phyloP scores from a whole-genome alignment of 371 early-diverging fungal species.

The Sanchytrium tribonematis region DNA sequence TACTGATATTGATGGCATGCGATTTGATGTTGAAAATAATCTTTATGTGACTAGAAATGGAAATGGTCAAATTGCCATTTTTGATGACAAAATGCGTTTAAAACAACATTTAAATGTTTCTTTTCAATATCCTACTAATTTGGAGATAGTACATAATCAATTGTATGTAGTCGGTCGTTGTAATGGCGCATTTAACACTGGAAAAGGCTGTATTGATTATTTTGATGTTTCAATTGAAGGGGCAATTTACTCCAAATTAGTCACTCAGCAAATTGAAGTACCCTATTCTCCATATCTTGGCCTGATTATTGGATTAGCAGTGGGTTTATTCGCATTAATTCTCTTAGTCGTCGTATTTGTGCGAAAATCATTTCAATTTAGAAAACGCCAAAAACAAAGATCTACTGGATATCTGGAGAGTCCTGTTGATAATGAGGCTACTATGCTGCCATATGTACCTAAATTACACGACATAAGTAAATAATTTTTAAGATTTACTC shows the following conservation, averaged over 20 bases:
- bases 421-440: not conserved
- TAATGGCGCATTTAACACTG: conserved; percentile 3
- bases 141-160: conserved; percentile 21
- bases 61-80: conserved; percentile 12
- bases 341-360: not conserved
- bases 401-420: too few relatives aligned
- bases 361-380: not conserved
- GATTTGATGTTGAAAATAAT: conserved; percentile 15
- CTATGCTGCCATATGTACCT: not conserved
- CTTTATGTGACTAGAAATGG: conserved; percentile 21
- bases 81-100: conserved; percentile 13
- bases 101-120: conserved; percentile 10
- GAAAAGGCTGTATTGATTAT: not conserved
- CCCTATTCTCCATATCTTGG: too few relatives aligned
- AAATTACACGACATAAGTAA: not conserved
- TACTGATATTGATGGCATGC: conserved; percentile 24
- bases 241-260: not conserved
- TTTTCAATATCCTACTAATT: conserved; percentile 14
- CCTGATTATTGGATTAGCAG: not conserved
- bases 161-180: conserved; percentile 21
- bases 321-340: not conserved
- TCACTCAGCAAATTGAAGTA: not conserved
- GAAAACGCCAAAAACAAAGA: not conserved
- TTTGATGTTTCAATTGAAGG: not conserved
- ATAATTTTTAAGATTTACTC: too few relatives aligned